Evolutionary conservation across 176 grass and related monocot species (phyloP), one percentile per base, ranked within the genome.

Genomic region (Phoenix dactylifera): DNA sequence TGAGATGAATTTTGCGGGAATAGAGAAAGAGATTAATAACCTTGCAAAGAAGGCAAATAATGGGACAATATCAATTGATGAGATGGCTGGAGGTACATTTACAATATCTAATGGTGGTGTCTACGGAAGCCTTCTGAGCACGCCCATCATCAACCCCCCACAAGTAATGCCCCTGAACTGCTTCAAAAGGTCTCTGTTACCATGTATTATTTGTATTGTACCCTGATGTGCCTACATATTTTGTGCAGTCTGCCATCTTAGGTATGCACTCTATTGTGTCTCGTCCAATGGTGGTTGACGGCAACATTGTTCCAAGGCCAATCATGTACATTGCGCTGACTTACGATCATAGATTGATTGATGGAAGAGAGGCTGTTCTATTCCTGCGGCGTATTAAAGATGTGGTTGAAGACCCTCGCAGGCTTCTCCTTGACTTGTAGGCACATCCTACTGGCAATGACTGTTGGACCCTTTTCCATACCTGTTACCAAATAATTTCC

Each of bases 261-360:
- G 81, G 86, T 20, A 89, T 89, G 81, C 86, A 89, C 72, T 89
- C 81, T 15, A 85, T 89, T 30, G 74, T 89, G 28, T 61, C 63
- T 16, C 86, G 78, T 16, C 77, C 78, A 17, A 28, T 82, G 58
- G 81, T 85, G 29, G 69, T 81, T 25, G 58, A 85, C 22, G 77
- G 77, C 18, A 65, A 16, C 72, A 78, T 89, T 17, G 26, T 81
- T 35, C 58, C 86, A 18, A 79, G 78, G 30, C 81, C 86, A 26
- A 76, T 89, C 77, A 89, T 89, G 81, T 85, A 89, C 74, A 53
- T 85, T 56, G 81, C 86, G n/a, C 66, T 89, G 78, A 82, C 78
- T 7, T 89, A 89, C 20, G 86, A 89, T 69, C 86, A 89, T 50
- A 77, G 86, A 70, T 23, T 89, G 48, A 85, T 85, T 0, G 86